These are phyloP conservation scores for Kurtzmaniella natalensis DNA, from an alignment of 1,139 yeast genomes.

Conservation along the genomic window DNA sequence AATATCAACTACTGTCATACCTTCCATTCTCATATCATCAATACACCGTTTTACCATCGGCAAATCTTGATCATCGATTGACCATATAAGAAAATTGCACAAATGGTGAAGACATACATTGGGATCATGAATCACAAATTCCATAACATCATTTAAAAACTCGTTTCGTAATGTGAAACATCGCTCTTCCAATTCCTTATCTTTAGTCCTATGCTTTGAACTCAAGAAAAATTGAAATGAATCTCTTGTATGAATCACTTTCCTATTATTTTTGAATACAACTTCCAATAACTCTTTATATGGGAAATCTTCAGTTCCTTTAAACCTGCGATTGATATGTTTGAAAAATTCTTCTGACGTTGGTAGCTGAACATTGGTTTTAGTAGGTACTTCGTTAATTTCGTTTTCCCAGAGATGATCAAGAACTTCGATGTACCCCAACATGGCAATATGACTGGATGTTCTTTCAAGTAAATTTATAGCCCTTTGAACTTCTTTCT, in stretches of 20 bases:
- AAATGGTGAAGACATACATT: conserved; percentile 6
- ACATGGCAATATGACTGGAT: not conserved
- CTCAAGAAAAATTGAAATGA: too few relatives aligned
- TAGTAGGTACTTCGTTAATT: too few relatives aligned
- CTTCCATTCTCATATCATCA: conserved; percentile 28
- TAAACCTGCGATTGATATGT: conserved; percentile 9
- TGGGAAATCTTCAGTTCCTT: conserved; percentile 1
- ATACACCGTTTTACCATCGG: conserved; percentile 28
- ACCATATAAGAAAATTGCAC: conserved; percentile 17
- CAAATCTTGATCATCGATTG: conserved; percentile 21
- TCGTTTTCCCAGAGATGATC: not conserved
- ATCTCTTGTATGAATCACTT: too few relatives aligned
- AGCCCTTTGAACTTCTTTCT: conserved; percentile 20
- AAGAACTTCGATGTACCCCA: not conserved
- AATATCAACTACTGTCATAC: conserved; percentile 23
- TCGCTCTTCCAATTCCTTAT: too few relatives aligned
- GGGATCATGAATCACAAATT: not conserved
- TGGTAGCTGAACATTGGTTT: too few relatives aligned
- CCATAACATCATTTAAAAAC: not conserved
- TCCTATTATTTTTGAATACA: not conserved
- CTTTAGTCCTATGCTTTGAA: too few relatives aligned
- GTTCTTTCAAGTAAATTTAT: conserved; percentile 7
- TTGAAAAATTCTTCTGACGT: too few relatives aligned
- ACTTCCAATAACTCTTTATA: not conserved
- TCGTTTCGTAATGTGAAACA: not conserved